Percentiles rank a stretch among this genome's conserved stretches.
Conservation (phyloP, 805 yeast genomes). For the Yueomyces sinensis region DNA sequence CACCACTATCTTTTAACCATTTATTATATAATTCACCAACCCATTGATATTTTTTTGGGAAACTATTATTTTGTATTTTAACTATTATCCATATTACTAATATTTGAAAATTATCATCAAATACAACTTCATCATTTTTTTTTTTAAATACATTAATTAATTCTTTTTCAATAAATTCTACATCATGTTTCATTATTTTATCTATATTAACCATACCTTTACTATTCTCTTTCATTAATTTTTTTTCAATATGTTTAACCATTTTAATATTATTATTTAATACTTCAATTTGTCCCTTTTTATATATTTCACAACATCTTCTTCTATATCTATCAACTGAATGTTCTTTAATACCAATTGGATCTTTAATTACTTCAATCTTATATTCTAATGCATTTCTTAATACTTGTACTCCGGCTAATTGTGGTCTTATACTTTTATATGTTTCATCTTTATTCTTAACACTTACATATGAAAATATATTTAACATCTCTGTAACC, state of each 20-base stretch:
- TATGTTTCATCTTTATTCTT: conserved; percentile 25
- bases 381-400: conserved; percentile 43
- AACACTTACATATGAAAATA: conserved; percentile 18
- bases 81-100: conserved; percentile 26
- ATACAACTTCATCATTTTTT: conserved; percentile 25
- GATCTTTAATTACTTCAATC: conserved; percentile 2
- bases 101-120: conserved; percentile 34
- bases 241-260: conserved; percentile 39
- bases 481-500: conserved; percentile 14
- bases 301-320: conserved; percentile 30
- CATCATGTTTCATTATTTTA: conserved; percentile 39
- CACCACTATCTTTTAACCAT: not conserved
- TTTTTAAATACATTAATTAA: conserved; percentile 33
- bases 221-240: conserved; percentile 31
- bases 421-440: conserved; percentile 36
- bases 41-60: conserved; percentile 10
- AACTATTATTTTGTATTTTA: conserved; percentile 6
- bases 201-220: conserved; percentile 34
- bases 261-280: conserved; percentile 31
- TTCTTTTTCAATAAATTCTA: conserved; percentile 33
- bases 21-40: conserved; percentile 4
- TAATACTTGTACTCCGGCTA: conserved; percentile 45
- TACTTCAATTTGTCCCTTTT: conserved; percentile 35
- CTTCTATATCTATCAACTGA: conserved; percentile 7
- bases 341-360: not conserved